Conservation (phyloP, 108 stramenopile species). For the Mediolabrus comicus region DNA sequence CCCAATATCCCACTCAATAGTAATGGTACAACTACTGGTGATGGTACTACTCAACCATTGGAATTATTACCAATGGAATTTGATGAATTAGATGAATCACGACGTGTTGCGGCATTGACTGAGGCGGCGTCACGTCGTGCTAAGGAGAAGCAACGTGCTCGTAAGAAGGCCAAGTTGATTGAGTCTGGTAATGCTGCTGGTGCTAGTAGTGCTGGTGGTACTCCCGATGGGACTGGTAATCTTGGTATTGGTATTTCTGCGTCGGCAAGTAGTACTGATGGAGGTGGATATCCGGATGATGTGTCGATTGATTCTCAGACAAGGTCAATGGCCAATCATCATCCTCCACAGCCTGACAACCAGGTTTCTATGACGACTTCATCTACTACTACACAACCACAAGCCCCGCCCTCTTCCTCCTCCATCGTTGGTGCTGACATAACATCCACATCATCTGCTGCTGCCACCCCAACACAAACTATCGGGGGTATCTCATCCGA, state of each 20-base stretch:
- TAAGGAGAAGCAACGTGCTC: conserved; percentile 49
- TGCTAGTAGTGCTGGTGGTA: not conserved
- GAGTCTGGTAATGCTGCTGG: conserved; percentile 18
- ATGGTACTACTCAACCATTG: conserved; percentile 38
- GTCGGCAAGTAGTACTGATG: conserved; percentile 20
- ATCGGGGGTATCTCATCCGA: conserved; percentile 12
- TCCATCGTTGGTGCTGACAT: too few relatives aligned
- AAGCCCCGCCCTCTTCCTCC: not conserved
- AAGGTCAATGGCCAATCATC: not conserved
- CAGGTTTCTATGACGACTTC: not conserved
- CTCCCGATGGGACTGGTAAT: not conserved
- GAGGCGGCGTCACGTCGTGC: conserved; percentile 30
- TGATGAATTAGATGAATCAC: conserved; percentile 77
- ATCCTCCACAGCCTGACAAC: not conserved
- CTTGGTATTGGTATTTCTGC: not conserved
- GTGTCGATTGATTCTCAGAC: not conserved
- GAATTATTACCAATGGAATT: conserved; percentile 85
- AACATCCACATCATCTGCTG: not conserved
- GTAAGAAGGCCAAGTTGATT: conserved; percentile 41
- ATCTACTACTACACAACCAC: not conserved
- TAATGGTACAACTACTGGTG: conserved; percentile 32
- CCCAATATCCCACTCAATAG: conserved; percentile 16
- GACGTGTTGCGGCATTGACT: conserved; percentile 17
- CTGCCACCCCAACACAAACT: not conserved
- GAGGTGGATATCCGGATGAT: not conserved